Evolutionary conservation across 2,329 filamentous ascomycete genomes (phyloP), one percentile per base, ranked within the genome.

Genomic region (Raffaelea albimanens): DNA sequence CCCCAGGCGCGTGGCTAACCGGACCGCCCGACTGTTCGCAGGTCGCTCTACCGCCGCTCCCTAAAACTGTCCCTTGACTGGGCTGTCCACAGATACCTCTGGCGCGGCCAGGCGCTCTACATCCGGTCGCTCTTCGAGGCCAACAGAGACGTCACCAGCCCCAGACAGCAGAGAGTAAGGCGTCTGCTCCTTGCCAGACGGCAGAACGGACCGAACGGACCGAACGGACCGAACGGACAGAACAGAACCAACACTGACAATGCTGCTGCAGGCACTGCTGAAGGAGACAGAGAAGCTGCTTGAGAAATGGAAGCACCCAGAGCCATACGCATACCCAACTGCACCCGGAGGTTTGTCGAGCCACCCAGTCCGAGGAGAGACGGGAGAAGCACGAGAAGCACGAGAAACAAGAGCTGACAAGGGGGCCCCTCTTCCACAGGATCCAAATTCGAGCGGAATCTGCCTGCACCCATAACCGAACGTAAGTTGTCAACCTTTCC

Each of bases 281-380:
- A 79, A 82, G 52, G 89, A 96, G 69, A 91, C 93, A 4, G 90
- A 97, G 67, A 84, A 84, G 57, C 64, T 96, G 50, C 71, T 98
- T 53, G 81, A 93, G 60, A 86, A 83, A 66, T 98, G 91, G 91
- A 97, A 97, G 71, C 93, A 98, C 62, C 93, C 93, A 3, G 93
- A 98, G 65, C 90, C 93, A 29, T 97, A 95, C 65, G 74, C 79
- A 57, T 80, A 84, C 55, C 93, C 93, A 14, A 95, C 88, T 39
- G 91, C 93, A 36, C 93, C 93, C 11, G 93, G 93, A 76, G 93
- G 91, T 93, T 72, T 55, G 77, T 45, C 11, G 31, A 3, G 20
- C 21, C n/a, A 20, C 45, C 31, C 22, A 45, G 23, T 19, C 50
- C 34, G 8, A 16, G n/a, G 14, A 29, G 25, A 29, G 25, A 29